Evolutionary conservation across 2,329 filamentous ascomycete species (phyloP), one percentile per base, ranked within the genome.

Genomic region (Helminthosporium solani): DNA sequence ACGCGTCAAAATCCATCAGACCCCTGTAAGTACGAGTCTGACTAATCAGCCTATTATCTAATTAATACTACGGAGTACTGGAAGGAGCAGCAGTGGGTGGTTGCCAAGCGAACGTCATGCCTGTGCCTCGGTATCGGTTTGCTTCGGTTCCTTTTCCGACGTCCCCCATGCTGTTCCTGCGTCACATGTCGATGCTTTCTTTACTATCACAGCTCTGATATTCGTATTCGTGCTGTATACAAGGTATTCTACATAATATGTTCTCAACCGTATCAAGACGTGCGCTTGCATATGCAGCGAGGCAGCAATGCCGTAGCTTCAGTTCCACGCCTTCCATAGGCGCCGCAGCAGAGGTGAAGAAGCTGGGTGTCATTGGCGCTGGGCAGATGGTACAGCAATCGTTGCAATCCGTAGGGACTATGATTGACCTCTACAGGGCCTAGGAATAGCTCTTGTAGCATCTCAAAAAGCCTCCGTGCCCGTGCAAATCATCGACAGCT

Each of bases 371-470:
- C 40, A 80, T 99, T 64, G 94, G 94, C 56, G 91, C 92, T 42
- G 94, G 94, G 21, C 94, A 97, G 71, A 96, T 97, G 91, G 91
- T 95, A 73, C 65, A 78, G 68, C 14, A 51, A 33, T 25, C 27
- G 20, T 14, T 9, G n/a, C 7, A 34, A 11, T 14, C 21, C 7
- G 43, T 36, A 19, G 12, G 18, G 2, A 7, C 5, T 31, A 9
- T 14, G 45, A 51, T 56, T 70, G 44, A 71, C 57, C 45, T 7
- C 34, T 7, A 12, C 34, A 97, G 92, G 94, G 94, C 49, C 77
- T 99, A 35, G 94, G 94, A 49, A 99, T 99, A 70, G 94, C 94
- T 40, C 83, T 99, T 14, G 92, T 99, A 37, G 94, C 92, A 40
- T 90, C 92, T 34, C 85, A 89, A 56, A 90, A 78, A 68, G 92